Percentiles rank a stretch among this genome's conserved stretches.
Conservation (phyloP, 108 stramenopile species). For the Skeletonema grethae region DNA sequence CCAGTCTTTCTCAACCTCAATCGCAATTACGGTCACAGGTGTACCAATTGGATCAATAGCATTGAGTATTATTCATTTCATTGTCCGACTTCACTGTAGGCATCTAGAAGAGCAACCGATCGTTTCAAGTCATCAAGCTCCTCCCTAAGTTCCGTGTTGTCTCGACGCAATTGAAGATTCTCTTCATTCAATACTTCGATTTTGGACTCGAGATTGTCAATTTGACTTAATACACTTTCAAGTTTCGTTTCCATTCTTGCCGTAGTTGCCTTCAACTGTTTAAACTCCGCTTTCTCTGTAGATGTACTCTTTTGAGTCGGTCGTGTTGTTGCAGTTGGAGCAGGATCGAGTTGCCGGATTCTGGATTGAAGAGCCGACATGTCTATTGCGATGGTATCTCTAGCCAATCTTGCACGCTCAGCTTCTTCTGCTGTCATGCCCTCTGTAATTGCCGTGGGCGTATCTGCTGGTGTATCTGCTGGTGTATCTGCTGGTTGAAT, state of each 20-base stretch:
- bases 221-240: background rate
- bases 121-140: background rate
- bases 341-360: background rate
- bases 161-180: background rate
- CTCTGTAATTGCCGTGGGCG: background rate
- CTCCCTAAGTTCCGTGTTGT: background rate
- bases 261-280: background rate
- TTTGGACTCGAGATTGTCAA: background rate
- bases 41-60: too few relatives aligned
- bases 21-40: too few relatives aligned
- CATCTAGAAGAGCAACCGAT: background rate
- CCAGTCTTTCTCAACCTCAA: too few relatives aligned
- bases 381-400: background rate
- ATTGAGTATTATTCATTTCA: background rate
- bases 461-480: background rate
- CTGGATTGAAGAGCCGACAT: background rate
- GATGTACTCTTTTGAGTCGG: background rate
- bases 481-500: background rate
- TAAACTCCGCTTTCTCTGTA: background rate
- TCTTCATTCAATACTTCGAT: background rate
- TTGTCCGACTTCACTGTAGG: background rate
- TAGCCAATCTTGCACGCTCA: background rate
- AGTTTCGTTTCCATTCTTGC: background rate
- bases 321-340: background rate
- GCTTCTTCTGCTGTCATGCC: constrained; percentile 6